Base-by-base conservation (phyloP, 2,329 filamentous ascomycete species). In the Clarireedia monteithiana region DNA sequence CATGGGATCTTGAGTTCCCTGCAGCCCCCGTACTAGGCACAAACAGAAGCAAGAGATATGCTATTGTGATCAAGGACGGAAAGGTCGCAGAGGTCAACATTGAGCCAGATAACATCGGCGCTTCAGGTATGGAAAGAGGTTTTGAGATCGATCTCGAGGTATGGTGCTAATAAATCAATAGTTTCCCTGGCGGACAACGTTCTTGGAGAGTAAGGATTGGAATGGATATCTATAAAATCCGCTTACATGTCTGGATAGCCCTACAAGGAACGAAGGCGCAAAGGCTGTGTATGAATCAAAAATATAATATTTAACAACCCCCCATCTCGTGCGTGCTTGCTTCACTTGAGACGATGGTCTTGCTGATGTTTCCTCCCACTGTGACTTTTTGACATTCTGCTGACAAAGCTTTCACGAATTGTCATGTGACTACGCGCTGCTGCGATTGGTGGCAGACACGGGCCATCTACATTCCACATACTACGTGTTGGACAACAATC, bases 61-160 rank as follows among this genome's bases (percentile, higher is more conserved):
- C 89, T 23, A 77, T 96, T 54, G 80, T 91, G 47, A 76, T 95
- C 54, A 84, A 95, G 74, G 76, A 94, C 65, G 91, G 92, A 64
- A 89, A 89, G 74, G 88, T 96, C 64, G 86, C 86, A 73, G 82
- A 85, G 66, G 81, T 86, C n/a, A 82, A 89, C 66, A 81, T 96
- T 50, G 92, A 96, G 79, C 86, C 90, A 14, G 91, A 96, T 72
- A 91, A 89, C 74, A 91, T 88, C 48, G 89, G 90, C 36, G 79
- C 90, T 48, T 78, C 85, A 61, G 53, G 53, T 55, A 55, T 45
- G 53, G 36, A 23, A 39, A 12, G 3, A n/a, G 38, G 14, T 17
- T 39, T 9, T 26, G n/a, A 15, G 4, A 6, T 5, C 26, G 3
- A 5, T n/a, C 5, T 20, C 6, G 12, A 27, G n/a, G 6, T n/a